These are phyloP conservation scores for Cladosporium sp. DNA, from an alignment of 2,329 filamentous ascomycete species.

Conservation along the genomic window DNA sequence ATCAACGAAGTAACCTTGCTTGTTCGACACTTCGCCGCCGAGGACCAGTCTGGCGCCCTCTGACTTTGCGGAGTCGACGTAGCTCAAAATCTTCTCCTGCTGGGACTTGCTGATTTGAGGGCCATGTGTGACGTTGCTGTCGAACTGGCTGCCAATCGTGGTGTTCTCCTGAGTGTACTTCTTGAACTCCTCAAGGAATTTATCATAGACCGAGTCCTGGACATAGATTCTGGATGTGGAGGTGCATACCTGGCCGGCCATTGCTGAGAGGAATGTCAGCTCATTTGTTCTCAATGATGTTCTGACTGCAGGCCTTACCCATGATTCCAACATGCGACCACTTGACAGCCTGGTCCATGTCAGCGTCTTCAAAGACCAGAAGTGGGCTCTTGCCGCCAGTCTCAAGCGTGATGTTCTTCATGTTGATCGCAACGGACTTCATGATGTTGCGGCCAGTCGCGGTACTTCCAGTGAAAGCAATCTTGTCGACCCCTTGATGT, in stretches of 20 bases:
- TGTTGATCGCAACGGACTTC: conserved; percentile 62
- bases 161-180: conserved; percentile 54
- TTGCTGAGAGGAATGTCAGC: not conserved
- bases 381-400: conserved; percentile 58
- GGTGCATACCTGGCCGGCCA: conserved; percentile 53
- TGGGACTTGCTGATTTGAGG: conserved; percentile 68
- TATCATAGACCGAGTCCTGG: conserved; percentile 54
- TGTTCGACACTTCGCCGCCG: conserved; percentile 20
- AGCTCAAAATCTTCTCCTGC: conserved; percentile 65
- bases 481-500: conserved; percentile 67
- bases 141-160: conserved; percentile 67
- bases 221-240: conserved; percentile 55
- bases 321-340: conserved; percentile 60
- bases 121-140: conserved; percentile 65
- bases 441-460: conserved; percentile 68
- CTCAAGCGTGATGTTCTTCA: conserved; percentile 60
- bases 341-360: conserved; percentile 59
- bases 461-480: conserved; percentile 75
- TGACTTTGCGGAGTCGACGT: conserved; percentile 61
- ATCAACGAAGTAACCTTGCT: conserved; percentile 60
- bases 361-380: conserved; percentile 54
- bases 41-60: conserved; percentile 26
- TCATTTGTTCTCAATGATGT: not conserved
- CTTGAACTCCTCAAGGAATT: conserved; percentile 61
- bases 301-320: conserved; percentile 42